Base-by-base conservation (phyloP, 106 monocot species). In the Apostasia ramifera region DNA sequence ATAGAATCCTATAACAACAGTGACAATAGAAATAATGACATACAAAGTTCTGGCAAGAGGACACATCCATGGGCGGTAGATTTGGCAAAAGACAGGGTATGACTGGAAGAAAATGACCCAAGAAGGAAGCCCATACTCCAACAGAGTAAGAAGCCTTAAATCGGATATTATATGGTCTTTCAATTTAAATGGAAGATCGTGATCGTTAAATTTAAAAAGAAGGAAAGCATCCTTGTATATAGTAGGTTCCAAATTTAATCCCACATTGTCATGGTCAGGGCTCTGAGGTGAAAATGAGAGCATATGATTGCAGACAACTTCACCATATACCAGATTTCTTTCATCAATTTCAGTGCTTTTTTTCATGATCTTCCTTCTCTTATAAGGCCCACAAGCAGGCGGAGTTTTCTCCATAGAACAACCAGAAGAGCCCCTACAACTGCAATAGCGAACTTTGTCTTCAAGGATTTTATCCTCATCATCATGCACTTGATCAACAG, bases 51-150 rank as follows among this genome's bases (percentile, higher is more conserved):
- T 89, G 64, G 86, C 91, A 2, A 95, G 65, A 70, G 86, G 91
- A 43, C 95, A 92, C 95, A 95, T 95, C 91, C 95, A 95, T 70
- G 95, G 95, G 48, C 91, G 83, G 79, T 95, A 95, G 47, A 86
- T 70, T 50, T 86, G 74, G 86, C 91, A 82, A 59, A 91, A 86
- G 8, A 91, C 79, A 4, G 95, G 95, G 76, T 95, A 95, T 66
- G 95, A 95, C 63, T 95, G 95, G 47, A 95, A 82, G 73, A 95
- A 95, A 60, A 95, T 87, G 42, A 85, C 95, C 95, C 95, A 95
- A 53, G 95, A 89, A 73, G 95, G 95, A 70, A 95, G 95, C 1
- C 95, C 95, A 79, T 89, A 95, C 59, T 95, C 95, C 52, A 92
- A 57, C 47, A 95, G 70, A 41, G 85, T 88, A 60, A 95, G 81